phyloP scores from a whole-genome alignment of 345 rosid genomes.

The Populus ilicifolia region DNA sequence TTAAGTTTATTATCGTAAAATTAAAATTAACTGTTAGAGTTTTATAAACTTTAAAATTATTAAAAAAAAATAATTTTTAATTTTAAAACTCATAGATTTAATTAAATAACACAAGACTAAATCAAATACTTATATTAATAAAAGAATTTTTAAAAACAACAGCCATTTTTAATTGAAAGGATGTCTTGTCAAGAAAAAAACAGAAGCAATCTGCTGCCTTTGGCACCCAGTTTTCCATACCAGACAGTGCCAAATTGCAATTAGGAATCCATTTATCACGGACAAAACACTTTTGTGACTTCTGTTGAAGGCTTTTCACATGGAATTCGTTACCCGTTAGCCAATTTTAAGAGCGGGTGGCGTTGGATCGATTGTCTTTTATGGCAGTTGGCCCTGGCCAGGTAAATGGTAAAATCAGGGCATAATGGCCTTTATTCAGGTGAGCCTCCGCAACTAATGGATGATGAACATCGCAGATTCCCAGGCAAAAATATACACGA shows the following conservation, averaged over 20 bases:
- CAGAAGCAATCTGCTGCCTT: background rate
- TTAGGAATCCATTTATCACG: background rate
- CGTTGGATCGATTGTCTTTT: background rate
- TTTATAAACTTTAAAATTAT: no score
- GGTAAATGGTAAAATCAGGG: background rate
- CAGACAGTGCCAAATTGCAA: background rate
- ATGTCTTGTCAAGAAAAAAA: background rate
- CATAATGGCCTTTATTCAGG: background rate
- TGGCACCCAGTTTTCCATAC: background rate
- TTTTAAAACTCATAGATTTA: no score
- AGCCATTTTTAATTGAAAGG: no score
- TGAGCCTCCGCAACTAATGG: background rate
- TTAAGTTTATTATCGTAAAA: no score
- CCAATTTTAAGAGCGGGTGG: background rate
- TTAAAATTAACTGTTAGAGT: no score
- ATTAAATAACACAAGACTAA: no score
- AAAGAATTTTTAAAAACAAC: no score
- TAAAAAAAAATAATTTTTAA: no score
- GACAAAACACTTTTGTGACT: background rate
- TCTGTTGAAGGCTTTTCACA: background rate
- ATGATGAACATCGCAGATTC: background rate
- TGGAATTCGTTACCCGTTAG: background rate
- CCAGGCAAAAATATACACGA: background rate
- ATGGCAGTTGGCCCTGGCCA: background rate
- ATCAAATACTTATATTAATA: no score